Base-by-base conservation (phyloP, 768 basidiomycete species). In the Pisolithus sp. region DNA sequence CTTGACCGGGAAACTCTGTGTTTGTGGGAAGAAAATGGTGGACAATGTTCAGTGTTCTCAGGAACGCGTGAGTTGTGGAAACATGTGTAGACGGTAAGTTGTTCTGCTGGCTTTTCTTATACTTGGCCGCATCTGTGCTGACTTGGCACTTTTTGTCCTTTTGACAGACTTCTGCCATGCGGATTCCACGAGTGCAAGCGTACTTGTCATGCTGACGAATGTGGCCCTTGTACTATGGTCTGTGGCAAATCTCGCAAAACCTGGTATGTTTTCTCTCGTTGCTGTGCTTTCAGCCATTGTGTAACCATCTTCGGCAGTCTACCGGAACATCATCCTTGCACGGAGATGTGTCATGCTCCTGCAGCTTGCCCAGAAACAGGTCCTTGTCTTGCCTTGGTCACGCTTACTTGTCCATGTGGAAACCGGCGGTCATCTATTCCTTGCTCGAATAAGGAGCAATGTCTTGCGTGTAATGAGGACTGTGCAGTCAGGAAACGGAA, bases 181-280 rank as follows among this genome's bases (percentile, higher is more conserved):
- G 96, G 95, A 2, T 92, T 86, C 63, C 96, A 99, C 65, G 82
- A 77, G 13, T 99, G 96, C 65, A 82, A 86, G 53, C 77, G 83
- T 50, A 60, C 76, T 0, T 99, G 96, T 66, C 96, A 99, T 61
- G 72, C 76, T 3, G 91, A 85, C 41, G 80, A 78, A 5, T 98
- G 95, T 61, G 91, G 91, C 2, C 49, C 73, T 0, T 96, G 93
- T 68, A 75, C 73, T 2, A 76, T 85, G 30, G 74, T 78, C 3
- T 99, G 96, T 62, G 88, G 90, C 17, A 99, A 97, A 69, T 71
- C 85, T 2, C 80, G 93, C 46, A 89, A 86, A 67, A 75, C 84
- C 50, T 98, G 93, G 87, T 87, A 53, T 21, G 81, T 72, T 2
- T 37, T 30, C 44, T 50, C 44, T 13, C 18, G 52, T 18, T 24